Evolutionary conservation across 2,329 filamentous ascomycete genomes (phyloP).

Genomic region (Biscogniauxia mediterranea): DNA sequence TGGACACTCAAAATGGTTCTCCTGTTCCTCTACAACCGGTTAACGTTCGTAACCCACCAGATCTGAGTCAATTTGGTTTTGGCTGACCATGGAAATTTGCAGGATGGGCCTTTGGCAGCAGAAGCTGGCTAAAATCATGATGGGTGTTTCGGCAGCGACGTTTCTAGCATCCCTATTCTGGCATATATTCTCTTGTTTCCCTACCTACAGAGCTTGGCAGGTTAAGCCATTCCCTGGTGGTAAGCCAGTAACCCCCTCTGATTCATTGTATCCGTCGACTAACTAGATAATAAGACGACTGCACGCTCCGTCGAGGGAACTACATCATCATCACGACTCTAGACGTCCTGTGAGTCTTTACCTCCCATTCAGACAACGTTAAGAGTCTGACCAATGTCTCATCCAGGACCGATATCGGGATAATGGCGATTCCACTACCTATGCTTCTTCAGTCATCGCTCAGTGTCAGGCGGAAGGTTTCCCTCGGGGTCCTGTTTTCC

Average conservation of each 20-base stretch:
- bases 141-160: slow-evolving; percentile 24
- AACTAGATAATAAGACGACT: slow-evolving; percentile 19
- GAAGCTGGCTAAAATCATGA: slow-evolving; percentile 22
- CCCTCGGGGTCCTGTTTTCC: slow-evolving; percentile 24
- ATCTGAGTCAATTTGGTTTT: not conserved
- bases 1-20: slow-evolving; percentile 35
- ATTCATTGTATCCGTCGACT: not conserved
- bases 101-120: slow-evolving; percentile 26
- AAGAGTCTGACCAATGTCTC: not conserved
- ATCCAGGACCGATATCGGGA: slow-evolving; percentile 19
- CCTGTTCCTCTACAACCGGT: slow-evolving; percentile 31
- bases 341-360: not conserved
- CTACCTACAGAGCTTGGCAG: slow-evolving; percentile 31
- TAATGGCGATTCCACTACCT: slow-evolving; percentile 23
- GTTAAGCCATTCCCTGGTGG: slow-evolving; percentile 31
- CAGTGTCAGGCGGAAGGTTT: slow-evolving; percentile 21
- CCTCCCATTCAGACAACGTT: not conserved
- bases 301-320: slow-evolving; percentile 21
- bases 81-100: slow-evolving; percentile 9
- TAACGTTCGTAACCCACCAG: slow-evolving; percentile 20
- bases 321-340: slow-evolving; percentile 15
- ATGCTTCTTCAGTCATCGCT: slow-evolving; percentile 22
- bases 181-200: slow-evolving; percentile 31
- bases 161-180: slow-evolving; percentile 30
- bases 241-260: slow-evolving; percentile 3